Percentiles rank a stretch among this genome's conserved stretches.
phyloP scores from a whole-genome alignment of 352 stramenopile genomes.

The Phytophthora kernoviae region DNA sequence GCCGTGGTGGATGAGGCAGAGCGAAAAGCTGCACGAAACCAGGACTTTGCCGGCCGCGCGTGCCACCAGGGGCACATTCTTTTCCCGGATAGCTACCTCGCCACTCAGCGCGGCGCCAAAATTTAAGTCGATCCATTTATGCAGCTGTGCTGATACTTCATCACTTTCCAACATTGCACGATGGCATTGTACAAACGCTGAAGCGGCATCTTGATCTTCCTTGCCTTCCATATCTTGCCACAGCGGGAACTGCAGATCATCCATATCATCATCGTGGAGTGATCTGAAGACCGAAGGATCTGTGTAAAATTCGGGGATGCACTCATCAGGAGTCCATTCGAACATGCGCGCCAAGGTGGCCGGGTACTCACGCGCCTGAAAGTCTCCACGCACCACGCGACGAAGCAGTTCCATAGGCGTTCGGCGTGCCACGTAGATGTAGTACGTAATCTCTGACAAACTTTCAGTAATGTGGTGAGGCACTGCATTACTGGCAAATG shows the following conservation, averaged over 20 bases:
- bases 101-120: conserved; percentile 91
- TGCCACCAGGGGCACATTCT: conserved; percentile 90
- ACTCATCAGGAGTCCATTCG: conserved; percentile 96
- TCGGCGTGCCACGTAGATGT: conserved; percentile 94
- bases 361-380: conserved; percentile 95
- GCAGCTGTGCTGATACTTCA: conserved; percentile 83
- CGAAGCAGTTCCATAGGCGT: conserved; percentile 88
- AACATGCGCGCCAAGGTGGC: conserved; percentile 90
- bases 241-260: conserved; percentile 66
- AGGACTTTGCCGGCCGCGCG: conserved; percentile 50
- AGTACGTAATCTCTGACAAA: conserved; percentile 95
- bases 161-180: conserved; percentile 92
- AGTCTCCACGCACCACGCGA: conserved; percentile 90
- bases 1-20: conserved; percentile 37
- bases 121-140: conserved; percentile 97
- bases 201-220: conserved; percentile 15
- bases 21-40: conserved; percentile 82
- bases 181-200: conserved; percentile 91
- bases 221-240: conserved; percentile 65
- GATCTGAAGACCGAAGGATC: conserved; percentile 89
- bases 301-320: conserved; percentile 95
- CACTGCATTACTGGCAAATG: conserved; percentile 83
- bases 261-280: conserved; percentile 73
- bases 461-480: conserved; percentile 96
- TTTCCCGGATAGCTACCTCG: conserved; percentile 79